Conservation (phyloP, 805 yeast species). For the Peterozyma toletana region DNA sequence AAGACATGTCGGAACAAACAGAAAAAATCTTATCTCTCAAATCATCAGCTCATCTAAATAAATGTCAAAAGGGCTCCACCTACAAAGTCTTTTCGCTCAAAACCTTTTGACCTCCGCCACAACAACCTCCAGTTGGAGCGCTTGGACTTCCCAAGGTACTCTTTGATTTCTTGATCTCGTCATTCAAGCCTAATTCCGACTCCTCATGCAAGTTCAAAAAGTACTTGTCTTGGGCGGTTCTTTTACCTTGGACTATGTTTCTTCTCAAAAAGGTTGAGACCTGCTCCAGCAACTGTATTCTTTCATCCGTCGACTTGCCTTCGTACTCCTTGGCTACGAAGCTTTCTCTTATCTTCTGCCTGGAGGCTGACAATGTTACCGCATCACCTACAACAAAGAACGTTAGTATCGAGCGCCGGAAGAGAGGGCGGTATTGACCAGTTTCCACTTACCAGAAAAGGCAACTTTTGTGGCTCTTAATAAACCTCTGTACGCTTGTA, state of each 20-base stretch:
- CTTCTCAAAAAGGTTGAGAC: slow-evolving; percentile 61
- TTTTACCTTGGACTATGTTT: slow-evolving; percentile 84
- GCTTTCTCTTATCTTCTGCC: slow-evolving; percentile 50
- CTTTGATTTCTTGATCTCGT: slow-evolving; percentile 52
- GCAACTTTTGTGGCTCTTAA: slow-evolving; percentile 60
- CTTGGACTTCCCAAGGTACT: slow-evolving; percentile 15
- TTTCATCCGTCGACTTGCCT: slow-evolving; percentile 39
- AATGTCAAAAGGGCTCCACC: slow-evolving; percentile 1
- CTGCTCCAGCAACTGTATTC: slow-evolving; percentile 53
- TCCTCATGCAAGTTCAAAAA: slow-evolving; percentile 66
- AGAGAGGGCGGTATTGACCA: no score
- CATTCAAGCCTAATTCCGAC: slow-evolving; percentile 90
- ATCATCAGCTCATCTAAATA: no score
- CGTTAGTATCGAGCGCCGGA: background rate
- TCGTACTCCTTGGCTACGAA: slow-evolving; percentile 29
- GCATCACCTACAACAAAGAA: slow-evolving; percentile 26
- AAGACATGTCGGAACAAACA: no score
- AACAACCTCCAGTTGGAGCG: slow-evolving; percentile 43
- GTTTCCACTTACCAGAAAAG: slow-evolving; percentile 29
- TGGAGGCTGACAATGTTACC: slow-evolving; percentile 48
- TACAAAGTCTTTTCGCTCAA: slow-evolving; percentile 14
- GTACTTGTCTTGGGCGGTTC: slow-evolving; percentile 32
- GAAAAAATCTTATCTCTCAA: no score
- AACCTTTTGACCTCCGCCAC: slow-evolving; percentile 40
- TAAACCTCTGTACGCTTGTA: slow-evolving; percentile 54